phyloP scores from a whole-genome alignment of 805 yeast species.

The Kodamaea jinghongensis region DNA sequence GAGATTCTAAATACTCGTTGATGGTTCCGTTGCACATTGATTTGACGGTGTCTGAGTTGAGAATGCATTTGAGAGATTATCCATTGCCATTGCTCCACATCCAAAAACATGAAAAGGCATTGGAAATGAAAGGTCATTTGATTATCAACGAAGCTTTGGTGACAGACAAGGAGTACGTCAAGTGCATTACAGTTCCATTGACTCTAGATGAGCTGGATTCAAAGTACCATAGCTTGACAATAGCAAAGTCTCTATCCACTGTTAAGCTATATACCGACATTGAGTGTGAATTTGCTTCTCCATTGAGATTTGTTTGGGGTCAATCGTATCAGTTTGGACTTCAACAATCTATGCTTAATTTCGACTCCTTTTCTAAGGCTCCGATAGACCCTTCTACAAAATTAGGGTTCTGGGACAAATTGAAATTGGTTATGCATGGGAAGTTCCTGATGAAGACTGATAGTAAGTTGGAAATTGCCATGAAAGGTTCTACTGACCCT shows the following conservation, averaged over 20 bases:
- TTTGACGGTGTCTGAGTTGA: conserved; percentile 54
- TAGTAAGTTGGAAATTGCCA: conserved; percentile 51
- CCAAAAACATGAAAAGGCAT: conserved; percentile 43
- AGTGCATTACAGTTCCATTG: conserved; percentile 59
- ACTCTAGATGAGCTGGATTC: conserved; percentile 37
- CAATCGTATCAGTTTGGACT: conserved; percentile 80
- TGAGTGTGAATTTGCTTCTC: conserved; percentile 52
- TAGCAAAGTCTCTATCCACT: conserved; percentile 74
- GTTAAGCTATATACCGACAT: conserved; percentile 70
- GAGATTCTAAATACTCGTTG: conserved; percentile 63
- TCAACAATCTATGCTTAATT: conserved; percentile 70
- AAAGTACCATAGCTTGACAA: conserved; percentile 51
- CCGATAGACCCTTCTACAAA: conserved; percentile 83
- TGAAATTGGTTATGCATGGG: conserved; percentile 76
- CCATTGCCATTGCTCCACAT: conserved; percentile 80
- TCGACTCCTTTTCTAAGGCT: conserved; percentile 85
- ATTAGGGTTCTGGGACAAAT: conserved; percentile 91
- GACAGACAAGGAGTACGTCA: conserved; percentile 47
- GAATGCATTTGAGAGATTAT: conserved; percentile 77
- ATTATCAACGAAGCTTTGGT: conserved; percentile 66
- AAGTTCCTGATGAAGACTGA: conserved; percentile 48
- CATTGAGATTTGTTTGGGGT: conserved; percentile 71
- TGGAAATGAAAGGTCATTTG: conserved; percentile 56
- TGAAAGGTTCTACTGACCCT: conserved; percentile 80
- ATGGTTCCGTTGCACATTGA: conserved; percentile 63